Conservation (phyloP, 2,329 filamentous ascomycete species). For the Nothopassalora personata region DNA sequence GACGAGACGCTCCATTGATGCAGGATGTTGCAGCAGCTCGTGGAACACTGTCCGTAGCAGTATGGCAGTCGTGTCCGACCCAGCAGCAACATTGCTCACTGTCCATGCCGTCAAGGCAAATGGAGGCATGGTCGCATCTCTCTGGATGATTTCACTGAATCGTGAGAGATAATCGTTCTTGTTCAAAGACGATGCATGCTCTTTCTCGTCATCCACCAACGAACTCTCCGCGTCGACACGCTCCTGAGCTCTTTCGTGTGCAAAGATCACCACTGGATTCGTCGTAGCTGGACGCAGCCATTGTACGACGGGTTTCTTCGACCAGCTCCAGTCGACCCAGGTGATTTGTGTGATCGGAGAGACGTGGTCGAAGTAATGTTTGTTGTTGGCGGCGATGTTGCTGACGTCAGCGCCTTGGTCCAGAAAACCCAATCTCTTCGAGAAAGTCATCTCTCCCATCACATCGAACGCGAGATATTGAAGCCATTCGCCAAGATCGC, state of each 20-base stretch:
- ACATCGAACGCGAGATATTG: conserved; percentile 55
- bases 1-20: no score
- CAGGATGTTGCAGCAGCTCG: no score
- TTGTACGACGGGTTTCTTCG: conserved; percentile 3
- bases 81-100: neutral
- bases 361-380: conserved; percentile 24
- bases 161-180: conserved; percentile 4
- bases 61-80: conserved; percentile 1
- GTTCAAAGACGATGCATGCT: no score
- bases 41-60: no score
- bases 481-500: conserved; percentile 64
- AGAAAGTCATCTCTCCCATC: conserved; percentile 24
- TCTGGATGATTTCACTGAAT: neutral
- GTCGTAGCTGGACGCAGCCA: neutral
- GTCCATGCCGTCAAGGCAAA: neutral
- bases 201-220: neutral
- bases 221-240: neutral
- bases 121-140: no score
- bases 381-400: conserved; percentile 31
- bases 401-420: conserved; percentile 19
- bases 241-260: neutral
- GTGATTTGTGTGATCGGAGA: conserved; percentile 27
- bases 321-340: neutral
- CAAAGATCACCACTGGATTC: neutral
- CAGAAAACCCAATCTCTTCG: conserved; percentile 20